phyloP scores from a whole-genome alignment of 2,329 filamentous ascomycete species.

The Aspergillus pseudoglaucus region DNA sequence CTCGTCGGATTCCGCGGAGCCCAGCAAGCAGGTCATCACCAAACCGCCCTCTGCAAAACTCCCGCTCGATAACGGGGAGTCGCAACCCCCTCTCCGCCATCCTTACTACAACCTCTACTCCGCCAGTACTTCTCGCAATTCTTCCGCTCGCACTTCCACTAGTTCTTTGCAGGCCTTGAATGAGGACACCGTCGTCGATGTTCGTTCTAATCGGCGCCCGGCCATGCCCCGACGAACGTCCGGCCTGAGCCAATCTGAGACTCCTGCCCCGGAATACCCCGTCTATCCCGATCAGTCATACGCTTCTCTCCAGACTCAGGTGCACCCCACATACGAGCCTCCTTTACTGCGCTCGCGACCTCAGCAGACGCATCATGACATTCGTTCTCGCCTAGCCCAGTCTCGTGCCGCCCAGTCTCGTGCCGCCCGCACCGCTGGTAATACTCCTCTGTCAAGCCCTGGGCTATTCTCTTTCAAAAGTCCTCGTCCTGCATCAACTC shows the following conservation, averaged over 20 bases:
- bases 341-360: conserved; percentile 36
- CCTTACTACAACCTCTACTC: conserved; percentile 28
- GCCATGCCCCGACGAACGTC: conserved; percentile 22
- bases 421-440: conserved; percentile 37
- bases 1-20: conserved; percentile 16
- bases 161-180: conserved; percentile 38
- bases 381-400: not conserved
- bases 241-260: conserved; percentile 20
- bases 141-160: conserved; percentile 36
- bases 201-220: conserved; percentile 26
- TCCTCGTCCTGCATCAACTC: conserved; percentile 24
- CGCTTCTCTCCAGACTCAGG: conserved; percentile 39
- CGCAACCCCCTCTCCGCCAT: conserved; percentile 25
- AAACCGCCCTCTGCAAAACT: conserved; percentile 22
- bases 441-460: conserved; percentile 43
- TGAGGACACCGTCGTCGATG: conserved; percentile 31
- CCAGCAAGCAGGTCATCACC: conserved; percentile 12
- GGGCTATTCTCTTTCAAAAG: conserved; percentile 38
- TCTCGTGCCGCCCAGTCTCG: conserved; percentile 24
- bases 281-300: conserved; percentile 46
- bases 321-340: conserved; percentile 34
- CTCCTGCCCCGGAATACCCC: conserved; percentile 29
- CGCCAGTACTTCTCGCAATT: conserved; percentile 27
- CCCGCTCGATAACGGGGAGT: conserved; percentile 19
- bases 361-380: conserved; percentile 30